Evolutionary conservation across 2,329 filamentous ascomycete species (phyloP).

Genomic region (Dothiorella sarmentorum): DNA sequence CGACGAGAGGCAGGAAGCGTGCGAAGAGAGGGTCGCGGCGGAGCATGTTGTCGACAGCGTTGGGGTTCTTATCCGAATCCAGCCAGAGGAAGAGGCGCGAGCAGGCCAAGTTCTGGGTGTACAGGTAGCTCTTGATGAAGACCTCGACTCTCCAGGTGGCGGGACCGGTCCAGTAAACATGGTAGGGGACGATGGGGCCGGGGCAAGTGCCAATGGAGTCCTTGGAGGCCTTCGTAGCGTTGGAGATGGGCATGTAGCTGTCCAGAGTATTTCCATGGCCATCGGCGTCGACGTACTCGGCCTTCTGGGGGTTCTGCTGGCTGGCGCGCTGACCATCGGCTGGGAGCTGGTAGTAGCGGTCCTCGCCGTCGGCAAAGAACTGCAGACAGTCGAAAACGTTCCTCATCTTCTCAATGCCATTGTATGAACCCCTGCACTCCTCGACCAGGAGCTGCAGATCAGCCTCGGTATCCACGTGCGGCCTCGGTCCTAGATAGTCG

Average conservation of each 20-base stretch:
- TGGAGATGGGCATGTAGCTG: conserved; percentile 36
- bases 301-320: conserved; percentile 40
- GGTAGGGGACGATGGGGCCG: conserved; percentile 55
- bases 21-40: conserved; percentile 51
- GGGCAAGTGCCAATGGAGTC: conserved; percentile 48
- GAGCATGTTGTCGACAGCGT: conserved; percentile 51
- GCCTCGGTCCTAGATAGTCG: conserved; percentile 50
- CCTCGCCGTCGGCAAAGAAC: conserved; percentile 48
- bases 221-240: conserved; percentile 38
- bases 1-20: conserved; percentile 52
- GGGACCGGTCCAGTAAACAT: conserved; percentile 56
- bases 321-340: conserved; percentile 39
- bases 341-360: conserved; percentile 51
- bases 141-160: conserved; percentile 56
- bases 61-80: conserved; percentile 51
- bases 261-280: conserved; percentile 39
- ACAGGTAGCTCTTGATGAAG: conserved; percentile 56
- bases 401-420: conserved; percentile 54
- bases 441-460: conserved; percentile 52
- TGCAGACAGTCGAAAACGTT: conserved; percentile 52
- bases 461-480: conserved; percentile 52
- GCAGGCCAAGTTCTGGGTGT: conserved; percentile 56
- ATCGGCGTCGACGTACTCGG: conserved; percentile 43
- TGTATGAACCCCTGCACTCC: conserved; percentile 51
- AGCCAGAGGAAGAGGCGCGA: conserved; percentile 54